Evolutionary conservation across 176 grass and related monocot genomes (phyloP).

Genomic region (Paspalum notatum): DNA sequence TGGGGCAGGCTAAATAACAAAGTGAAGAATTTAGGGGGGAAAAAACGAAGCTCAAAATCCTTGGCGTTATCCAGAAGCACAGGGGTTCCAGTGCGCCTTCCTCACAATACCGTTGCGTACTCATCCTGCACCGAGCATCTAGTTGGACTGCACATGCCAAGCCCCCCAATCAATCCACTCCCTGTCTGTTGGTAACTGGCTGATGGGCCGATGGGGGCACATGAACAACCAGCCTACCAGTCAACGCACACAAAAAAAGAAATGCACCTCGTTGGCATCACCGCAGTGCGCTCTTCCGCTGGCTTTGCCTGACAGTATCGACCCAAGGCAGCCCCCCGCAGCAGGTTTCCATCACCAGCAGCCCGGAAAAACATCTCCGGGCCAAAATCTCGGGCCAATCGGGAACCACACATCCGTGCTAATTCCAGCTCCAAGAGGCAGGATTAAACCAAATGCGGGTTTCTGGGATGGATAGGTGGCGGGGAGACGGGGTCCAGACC

Average conservation of each 20-base stretch:
- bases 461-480: not conserved
- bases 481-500: slow-evolving; percentile 19
- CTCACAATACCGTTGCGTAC: not conserved
- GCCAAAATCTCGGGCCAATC: too few relatives aligned
- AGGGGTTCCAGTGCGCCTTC: not conserved
- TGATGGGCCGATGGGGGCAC: not conserved
- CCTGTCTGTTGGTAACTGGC: not conserved
- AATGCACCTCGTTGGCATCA: not conserved
- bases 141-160: not conserved
- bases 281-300: too few relatives aligned
- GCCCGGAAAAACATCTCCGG: too few relatives aligned
- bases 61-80: not conserved
- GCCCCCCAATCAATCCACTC: not conserved
- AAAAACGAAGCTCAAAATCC: not conserved
- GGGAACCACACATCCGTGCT: not conserved
- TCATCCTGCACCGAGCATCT: not conserved
- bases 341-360: too few relatives aligned
- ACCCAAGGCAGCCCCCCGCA: too few relatives aligned
- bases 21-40: not conserved
- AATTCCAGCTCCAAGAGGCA: not conserved
- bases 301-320: not conserved
- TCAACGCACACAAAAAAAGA: not conserved
- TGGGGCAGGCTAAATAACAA: not conserved
- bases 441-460: not conserved
- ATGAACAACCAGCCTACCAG: not conserved